Percentiles rank a stretch among this genome's conserved stretches.
Evolutionary conservation across 2,329 filamentous ascomycete species (phyloP).

Genomic region (Polychaeton citri): DNA sequence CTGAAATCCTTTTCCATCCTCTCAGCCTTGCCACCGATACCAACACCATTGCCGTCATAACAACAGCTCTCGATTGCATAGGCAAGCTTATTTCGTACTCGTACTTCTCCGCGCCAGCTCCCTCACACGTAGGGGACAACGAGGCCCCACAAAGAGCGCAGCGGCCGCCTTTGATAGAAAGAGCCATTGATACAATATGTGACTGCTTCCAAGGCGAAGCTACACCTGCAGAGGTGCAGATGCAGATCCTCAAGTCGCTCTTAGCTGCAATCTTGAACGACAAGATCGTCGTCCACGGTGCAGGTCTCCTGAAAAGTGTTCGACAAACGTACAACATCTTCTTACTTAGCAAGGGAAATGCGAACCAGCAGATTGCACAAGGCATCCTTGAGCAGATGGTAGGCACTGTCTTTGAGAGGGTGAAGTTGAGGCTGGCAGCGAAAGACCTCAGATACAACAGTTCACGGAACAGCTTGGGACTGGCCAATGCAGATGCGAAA

Average conservation of each 20-base stretch:
- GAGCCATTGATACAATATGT: conserved; percentile 97
- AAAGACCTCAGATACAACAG: conserved; percentile 63
- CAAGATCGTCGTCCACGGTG: conserved; percentile 96
- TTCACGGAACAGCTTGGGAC: conserved; percentile 27
- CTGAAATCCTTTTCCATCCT: conserved; percentile 83
- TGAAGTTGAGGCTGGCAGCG: conserved; percentile 72
- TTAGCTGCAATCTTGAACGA: conserved; percentile 93
- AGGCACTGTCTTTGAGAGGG: conserved; percentile 90
- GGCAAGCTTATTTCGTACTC: conserved; percentile 98
- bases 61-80: conserved; percentile 89
- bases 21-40: conserved; percentile 81
- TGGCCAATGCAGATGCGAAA: conserved; percentile 18
- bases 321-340: conserved; percentile 99
- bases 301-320: conserved; percentile 88
- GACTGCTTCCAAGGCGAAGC: conserved; percentile 97
- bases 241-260: conserved; percentile 96
- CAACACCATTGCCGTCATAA: conserved; percentile 71
- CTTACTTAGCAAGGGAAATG: conserved; percentile 79
- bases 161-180: conserved; percentile 70
- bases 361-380: conserved; percentile 94
- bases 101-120: conserved; percentile 64
- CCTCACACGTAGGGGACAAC: conserved; percentile 18
- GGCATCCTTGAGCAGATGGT: conserved; percentile 98
- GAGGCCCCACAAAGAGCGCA: conserved; percentile 1
- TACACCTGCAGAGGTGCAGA: conserved; percentile 79